These are phyloP conservation scores for Echinosophora koreensis DNA, from an alignment of 306 rosid genomes.

Conservation along the genomic window DNA sequence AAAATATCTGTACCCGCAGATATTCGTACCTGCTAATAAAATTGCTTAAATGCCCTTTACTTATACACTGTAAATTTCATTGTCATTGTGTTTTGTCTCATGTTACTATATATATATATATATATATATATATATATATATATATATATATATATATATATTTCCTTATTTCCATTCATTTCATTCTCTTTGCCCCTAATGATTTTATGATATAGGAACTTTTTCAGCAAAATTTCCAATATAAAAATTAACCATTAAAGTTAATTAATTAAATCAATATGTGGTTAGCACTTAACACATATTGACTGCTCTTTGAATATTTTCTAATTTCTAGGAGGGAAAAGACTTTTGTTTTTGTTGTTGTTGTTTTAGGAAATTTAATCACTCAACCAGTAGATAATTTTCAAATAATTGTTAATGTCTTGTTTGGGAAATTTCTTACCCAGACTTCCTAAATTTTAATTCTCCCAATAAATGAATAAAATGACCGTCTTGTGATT, in stretches of 20 bases:
- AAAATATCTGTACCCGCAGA: too few species aligned
- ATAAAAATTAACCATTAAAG: conserved; percentile 10
- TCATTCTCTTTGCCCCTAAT: too few species aligned
- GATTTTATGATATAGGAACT: not conserved
- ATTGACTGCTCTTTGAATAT: conserved; percentile 3
- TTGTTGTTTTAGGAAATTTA: not conserved
- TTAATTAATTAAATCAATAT: not conserved
- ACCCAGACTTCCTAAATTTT: not conserved
- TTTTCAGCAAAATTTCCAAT: conserved; percentile 1
- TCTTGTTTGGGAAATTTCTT: not conserved
- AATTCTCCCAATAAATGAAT: conserved; percentile 3
- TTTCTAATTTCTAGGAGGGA: not conserved
- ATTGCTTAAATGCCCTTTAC: too few species aligned
- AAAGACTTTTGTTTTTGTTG: not conserved
- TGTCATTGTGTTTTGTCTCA: too few species aligned
- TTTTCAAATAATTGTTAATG: not conserved
- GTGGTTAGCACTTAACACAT: not conserved
- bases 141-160: too few species aligned
- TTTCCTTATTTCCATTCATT: too few species aligned
- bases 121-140: too few species aligned
- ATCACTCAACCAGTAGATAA: too few species aligned
- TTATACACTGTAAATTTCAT: too few species aligned
- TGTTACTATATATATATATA: too few species aligned
- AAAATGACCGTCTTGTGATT: not conserved
- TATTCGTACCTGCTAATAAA: too few species aligned